Evolutionary conservation across 2,329 filamentous ascomycete genomes (phyloP).

Genomic region (Aspergillus caelatus): DNA sequence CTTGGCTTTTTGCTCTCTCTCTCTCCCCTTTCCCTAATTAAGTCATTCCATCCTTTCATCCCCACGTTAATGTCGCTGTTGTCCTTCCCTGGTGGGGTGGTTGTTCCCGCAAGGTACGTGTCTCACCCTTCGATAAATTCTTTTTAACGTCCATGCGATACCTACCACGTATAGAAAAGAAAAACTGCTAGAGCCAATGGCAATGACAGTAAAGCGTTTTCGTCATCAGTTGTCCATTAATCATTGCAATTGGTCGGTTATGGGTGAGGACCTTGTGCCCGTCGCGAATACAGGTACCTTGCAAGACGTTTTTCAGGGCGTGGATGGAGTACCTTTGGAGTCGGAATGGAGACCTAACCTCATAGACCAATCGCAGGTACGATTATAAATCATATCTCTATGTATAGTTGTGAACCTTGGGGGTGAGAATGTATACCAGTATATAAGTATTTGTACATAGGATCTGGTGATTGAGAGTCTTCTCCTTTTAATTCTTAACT

Average conservation of each 20-base stretch:
- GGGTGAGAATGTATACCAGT: slow-evolving; percentile 3
- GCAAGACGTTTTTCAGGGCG: not conserved
- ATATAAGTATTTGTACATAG: not conserved
- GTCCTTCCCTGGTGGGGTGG: not conserved
- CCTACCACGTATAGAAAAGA: not conserved
- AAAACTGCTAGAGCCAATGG: not conserved
- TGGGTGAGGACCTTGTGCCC: not conserved
- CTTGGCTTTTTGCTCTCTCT: not conserved
- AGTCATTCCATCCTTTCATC: not conserved
- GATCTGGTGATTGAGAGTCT: not conserved
- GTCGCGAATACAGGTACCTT: slow-evolving; percentile 3
- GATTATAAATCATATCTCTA: slow-evolving; percentile 7
- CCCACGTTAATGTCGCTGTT: not conserved
- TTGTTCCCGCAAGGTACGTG: not conserved
- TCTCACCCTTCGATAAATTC: not conserved
- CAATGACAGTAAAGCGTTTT: not conserved
- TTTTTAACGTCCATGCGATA: not conserved
- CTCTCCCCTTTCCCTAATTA: not conserved
- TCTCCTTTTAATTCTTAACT: not conserved
- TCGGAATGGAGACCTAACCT: not conserved
- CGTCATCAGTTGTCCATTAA: not conserved
- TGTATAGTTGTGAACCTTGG: slow-evolving; percentile 8
- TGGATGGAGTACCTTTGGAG: slow-evolving; percentile 11
- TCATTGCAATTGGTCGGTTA: not conserved
- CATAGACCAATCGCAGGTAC: slow-evolving; percentile 9